Percentiles rank a stretch among this genome's conserved stretches.
These are phyloP conservation scores for Pythium sp. DNA, from an alignment of 352 stramenopile species.

Conservation along the genomic window DNA sequence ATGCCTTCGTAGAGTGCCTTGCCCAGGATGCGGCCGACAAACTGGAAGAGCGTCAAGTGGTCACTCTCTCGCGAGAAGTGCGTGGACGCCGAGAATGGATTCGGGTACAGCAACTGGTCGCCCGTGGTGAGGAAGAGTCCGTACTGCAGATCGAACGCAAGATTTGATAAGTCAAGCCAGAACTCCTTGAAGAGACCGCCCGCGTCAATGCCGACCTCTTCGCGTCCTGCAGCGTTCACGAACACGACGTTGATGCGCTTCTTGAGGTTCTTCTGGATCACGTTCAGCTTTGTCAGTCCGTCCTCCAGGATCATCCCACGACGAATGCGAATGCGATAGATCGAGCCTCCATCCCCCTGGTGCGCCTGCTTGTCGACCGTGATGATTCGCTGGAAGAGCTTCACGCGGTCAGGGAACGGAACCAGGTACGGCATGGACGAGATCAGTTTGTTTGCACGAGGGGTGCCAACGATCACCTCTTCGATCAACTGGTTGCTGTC, in stretches of 20 bases:
- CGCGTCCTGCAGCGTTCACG: conserved; percentile 83
- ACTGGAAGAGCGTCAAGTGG: conserved; percentile 92
- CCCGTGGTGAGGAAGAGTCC: conserved; percentile 77
- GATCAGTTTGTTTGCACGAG: conserved; percentile 58
- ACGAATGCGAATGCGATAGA: conserved; percentile 67
- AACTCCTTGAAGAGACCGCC: conserved; percentile 98
- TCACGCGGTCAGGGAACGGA: conserved; percentile 65
- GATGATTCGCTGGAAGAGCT: conserved; percentile 63
- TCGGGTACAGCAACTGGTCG: conserved; percentile 91
- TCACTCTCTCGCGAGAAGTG: conserved; percentile 80
- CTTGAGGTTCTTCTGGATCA: conserved; percentile 85
- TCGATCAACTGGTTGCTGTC: conserved; percentile 58
- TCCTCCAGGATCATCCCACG: conserved; percentile 81
- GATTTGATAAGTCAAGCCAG: conserved; percentile 85
- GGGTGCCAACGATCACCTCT: conserved; percentile 46
- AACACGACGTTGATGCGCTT: conserved; percentile 80
- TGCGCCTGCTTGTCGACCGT: conserved; percentile 52
- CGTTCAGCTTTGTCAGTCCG: conserved; percentile 84
- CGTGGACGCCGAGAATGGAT: conserved; percentile 83
- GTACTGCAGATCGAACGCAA: conserved; percentile 94
- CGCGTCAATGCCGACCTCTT: conserved; percentile 96
- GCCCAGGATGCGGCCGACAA: conserved; percentile 92
- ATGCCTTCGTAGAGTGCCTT: conserved; percentile 97
- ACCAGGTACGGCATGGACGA: conserved; percentile 74
- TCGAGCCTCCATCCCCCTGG: conserved; percentile 38